Conservation (phyloP, 169 alveolate genomes). For the Plasmodium yoelii region DNA sequence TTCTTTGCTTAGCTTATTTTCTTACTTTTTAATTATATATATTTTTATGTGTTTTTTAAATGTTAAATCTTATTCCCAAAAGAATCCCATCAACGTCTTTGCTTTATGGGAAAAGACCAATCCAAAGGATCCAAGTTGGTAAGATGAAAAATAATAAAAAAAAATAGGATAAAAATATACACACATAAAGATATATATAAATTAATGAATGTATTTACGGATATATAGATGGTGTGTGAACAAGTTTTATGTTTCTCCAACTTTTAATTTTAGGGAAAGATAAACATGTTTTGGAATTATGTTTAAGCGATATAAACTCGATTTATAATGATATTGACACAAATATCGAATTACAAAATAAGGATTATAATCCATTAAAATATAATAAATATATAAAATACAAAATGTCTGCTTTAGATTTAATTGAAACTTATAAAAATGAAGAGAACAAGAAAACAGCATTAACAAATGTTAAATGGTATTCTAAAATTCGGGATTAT, state of each 20-base stretch:
- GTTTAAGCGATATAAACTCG: conserved; percentile 60
- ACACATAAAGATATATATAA: background rate
- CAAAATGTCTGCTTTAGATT: conserved; percentile 62
- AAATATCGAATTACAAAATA: conserved; percentile 42
- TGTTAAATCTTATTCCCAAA: conserved; percentile 82
- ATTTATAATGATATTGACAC: conserved; percentile 66
- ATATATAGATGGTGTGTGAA: background rate
- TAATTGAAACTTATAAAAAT: conserved; percentile 68
- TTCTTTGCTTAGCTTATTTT: background rate
- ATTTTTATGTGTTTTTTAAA: conserved; percentile 15
- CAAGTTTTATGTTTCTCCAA: background rate
- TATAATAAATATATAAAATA: conserved; percentile 46
- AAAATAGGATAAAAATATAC: background rate
- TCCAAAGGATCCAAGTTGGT: conserved; percentile 83
- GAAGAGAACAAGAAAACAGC: conserved; percentile 73
- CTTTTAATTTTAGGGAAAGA: conserved; percentile 35
- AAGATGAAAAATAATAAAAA: conserved; percentile 27
- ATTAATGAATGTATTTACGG: background rate
- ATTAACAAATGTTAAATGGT: conserved; percentile 71
- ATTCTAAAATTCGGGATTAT: conserved; percentile 67
- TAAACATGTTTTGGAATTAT: conserved; percentile 69
- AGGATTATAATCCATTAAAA: conserved; percentile 70
- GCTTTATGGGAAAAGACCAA: conserved; percentile 83
- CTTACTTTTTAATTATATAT: too few relatives aligned
- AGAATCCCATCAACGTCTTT: conserved; percentile 74